Evolutionary conservation across 768 basidiomycete species (phyloP), one percentile per base, ranked within the genome.

Genomic region (Podaxis pistillaris): DNA sequence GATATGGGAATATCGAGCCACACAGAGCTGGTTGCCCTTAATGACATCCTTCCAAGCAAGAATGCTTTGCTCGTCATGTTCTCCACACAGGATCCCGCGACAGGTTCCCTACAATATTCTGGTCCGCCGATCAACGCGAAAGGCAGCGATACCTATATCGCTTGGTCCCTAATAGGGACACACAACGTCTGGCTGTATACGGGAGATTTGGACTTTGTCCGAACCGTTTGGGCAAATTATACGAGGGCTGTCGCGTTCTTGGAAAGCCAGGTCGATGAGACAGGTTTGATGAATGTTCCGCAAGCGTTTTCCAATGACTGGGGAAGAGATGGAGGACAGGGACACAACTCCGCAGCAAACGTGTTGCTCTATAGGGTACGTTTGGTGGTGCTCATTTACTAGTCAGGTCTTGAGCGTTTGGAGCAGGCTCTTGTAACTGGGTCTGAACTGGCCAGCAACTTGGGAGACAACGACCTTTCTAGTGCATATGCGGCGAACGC

Each of bases 61-160:
- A 83, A 82, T 66, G 74, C 82, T 0, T 70, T 83, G 5, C 71
- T 74, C 7, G 81, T 82, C 41, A 81, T 83, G 81, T 81, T 79
- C 66, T 75, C 78, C 1, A 79, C 78, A 0, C 78, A 81, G 64
- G 73, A 82, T 64, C 78, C 80, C 8, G 46, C 44, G 33, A 62
- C 61, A 3, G 61, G 61, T 8, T 55, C 61, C 2, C 46, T 59
- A 5, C 63, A 59, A 50, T 64, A 59, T 56, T 64, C 58, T 50
- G 57, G 63, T 4, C 58, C 63, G 19, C 53, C 57, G 5, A 58
- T 64, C 41, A 59, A 58, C 44, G 61, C 61, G 7, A 56, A 56
- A 50, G 61, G 61, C 24, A 62, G 61, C 51, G 78, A 78, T 63
- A 83, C 82, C 0, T 84, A 83, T 64, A 81, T 82, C 56, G 71